Base-by-base conservation (phyloP, 225 moss, liverwort and hornwort genomes). In the Pseudisothecium myosuroides region DNA sequence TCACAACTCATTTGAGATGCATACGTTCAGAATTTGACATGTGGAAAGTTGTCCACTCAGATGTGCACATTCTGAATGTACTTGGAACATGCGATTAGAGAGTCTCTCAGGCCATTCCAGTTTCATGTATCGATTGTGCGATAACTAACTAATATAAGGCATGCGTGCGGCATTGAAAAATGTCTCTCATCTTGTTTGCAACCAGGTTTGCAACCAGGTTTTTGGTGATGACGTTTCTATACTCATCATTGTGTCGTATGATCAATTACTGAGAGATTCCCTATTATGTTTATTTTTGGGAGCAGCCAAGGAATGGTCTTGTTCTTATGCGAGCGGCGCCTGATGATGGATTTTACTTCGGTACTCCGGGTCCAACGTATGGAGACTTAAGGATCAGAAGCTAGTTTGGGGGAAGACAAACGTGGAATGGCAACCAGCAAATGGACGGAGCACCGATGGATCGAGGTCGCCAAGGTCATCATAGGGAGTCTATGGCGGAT, bases 241-340 rank as follows among this genome's bases (percentile, higher is more conserved):
- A 29, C 29, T 60, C 29, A 80, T 80, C 41, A 41, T 41, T 59
- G 29, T 59, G 18, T 41, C 12, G 12, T 41, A 29, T 29, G 12
- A 45, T 56, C 27, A 58, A 62, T 41, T 84, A 34, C 71, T 88
- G 55, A 88, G 77, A 17, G 52, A 36, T 86, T 86, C 4, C 41
- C 24, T 74, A 47, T 34, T 80, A 10, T 74, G 41, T 69, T 23
- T 58, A 6, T 72, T 65, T 4, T 31, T 74, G 87, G 75, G 88
- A 88, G 68, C 92, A 94, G 92, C 91, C 45, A 94, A 90, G 88
- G 92, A 94, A 45, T 94, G 92, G 94, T 90, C 94, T 91, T 88
- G 91, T 76, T 68, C 56, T 59, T 94, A 92, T 61, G 94, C 91
- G 82, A 91, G 92, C 39, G 94, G 94, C 50, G 85, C 91, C 67